These are phyloP conservation scores for Canariomyces notabilis DNA, from an alignment of 2,329 filamentous ascomycete species.

Conservation along the genomic window DNA sequence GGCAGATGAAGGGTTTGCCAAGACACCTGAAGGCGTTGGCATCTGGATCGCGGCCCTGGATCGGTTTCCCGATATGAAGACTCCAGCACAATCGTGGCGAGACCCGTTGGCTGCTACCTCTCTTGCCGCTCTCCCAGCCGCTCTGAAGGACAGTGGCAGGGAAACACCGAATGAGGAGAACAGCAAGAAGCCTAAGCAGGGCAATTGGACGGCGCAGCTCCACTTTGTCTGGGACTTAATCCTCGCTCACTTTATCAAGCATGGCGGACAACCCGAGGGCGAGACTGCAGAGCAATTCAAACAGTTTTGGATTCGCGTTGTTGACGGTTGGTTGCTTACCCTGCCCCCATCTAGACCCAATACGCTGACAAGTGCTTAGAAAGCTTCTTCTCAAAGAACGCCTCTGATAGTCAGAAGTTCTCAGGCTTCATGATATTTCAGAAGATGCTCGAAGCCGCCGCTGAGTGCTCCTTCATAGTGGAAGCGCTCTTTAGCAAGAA, in stretches of 20 bases:
- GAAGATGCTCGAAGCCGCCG: conserved; percentile 58
- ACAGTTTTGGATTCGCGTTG: conserved; percentile 78
- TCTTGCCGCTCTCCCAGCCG: conserved; percentile 62
- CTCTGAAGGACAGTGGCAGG: conserved; percentile 70
- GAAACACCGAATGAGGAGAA: conserved; percentile 44
- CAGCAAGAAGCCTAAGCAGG: conserved; percentile 53
- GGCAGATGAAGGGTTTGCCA: conserved; percentile 60
- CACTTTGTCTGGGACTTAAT: conserved; percentile 87
- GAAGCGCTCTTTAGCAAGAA: conserved; percentile 73
- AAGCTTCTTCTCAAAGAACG: conserved; percentile 73
- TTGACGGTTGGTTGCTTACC: conserved; percentile 83
- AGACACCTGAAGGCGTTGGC: conserved; percentile 82
- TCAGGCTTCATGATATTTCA: conserved; percentile 86
- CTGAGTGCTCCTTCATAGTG: conserved; percentile 44
- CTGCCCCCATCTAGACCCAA: neutral
- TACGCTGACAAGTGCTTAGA: conserved; percentile 45
- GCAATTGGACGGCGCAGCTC: conserved; percentile 72
- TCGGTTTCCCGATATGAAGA: conserved; percentile 57
- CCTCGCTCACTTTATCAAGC: conserved; percentile 48
- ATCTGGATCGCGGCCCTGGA: conserved; percentile 73
- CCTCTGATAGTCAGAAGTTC: conserved; percentile 84
- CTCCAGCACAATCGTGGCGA: conserved; percentile 69
- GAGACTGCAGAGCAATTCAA: conserved; percentile 50
- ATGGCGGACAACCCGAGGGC: conserved; percentile 28
- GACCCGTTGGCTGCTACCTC: conserved; percentile 70